Conservation (phyloP, 208 protist species). For the Crithidia mellificae region DNA sequence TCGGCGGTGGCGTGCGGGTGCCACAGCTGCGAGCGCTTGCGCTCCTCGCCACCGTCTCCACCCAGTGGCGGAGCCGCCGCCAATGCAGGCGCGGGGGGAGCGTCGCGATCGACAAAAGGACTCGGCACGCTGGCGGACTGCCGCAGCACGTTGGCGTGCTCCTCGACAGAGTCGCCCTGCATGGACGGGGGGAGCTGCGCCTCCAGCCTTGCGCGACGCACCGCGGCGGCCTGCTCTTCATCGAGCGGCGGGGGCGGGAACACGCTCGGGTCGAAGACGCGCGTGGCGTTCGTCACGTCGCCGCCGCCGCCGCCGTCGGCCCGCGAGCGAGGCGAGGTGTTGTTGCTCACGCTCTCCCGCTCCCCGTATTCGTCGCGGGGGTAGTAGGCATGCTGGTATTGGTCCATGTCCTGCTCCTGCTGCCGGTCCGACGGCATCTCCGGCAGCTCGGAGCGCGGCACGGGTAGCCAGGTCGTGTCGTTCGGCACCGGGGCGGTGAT, state of each 20-base stretch:
- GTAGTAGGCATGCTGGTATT: background rate
- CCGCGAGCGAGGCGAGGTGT: background rate
- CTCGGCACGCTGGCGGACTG: background rate
- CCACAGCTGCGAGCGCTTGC: background rate
- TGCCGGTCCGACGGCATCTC: background rate
- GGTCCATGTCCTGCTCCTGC: constrained; percentile 9
- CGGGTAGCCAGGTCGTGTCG: constrained; percentile 12
- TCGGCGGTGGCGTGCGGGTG: background rate
- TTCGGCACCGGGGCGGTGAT: background rate
- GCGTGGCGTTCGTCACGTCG: constrained; percentile 27
- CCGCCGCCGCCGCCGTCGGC: constrained; percentile 9
- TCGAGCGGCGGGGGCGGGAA: constrained; percentile 20
- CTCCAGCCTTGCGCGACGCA: constrained; percentile 6
- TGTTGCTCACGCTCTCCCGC: constrained; percentile 3
- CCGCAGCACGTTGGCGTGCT: background rate
- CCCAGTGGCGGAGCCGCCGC: background rate
- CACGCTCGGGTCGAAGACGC: constrained; percentile 27
- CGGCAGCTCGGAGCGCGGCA: constrained; percentile 15
- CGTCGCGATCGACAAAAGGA: background rate
- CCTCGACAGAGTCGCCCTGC: background rate
- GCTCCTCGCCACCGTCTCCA: background rate
- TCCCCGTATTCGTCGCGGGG: background rate
- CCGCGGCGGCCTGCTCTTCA: constrained; percentile 6
- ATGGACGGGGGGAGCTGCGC: constrained; percentile 19
- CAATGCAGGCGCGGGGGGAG: too few species aligned